These are phyloP conservation scores for Tricholoma bakamatsutake DNA, from an alignment of 768 basidiomycete species.

Conservation along the genomic window DNA sequence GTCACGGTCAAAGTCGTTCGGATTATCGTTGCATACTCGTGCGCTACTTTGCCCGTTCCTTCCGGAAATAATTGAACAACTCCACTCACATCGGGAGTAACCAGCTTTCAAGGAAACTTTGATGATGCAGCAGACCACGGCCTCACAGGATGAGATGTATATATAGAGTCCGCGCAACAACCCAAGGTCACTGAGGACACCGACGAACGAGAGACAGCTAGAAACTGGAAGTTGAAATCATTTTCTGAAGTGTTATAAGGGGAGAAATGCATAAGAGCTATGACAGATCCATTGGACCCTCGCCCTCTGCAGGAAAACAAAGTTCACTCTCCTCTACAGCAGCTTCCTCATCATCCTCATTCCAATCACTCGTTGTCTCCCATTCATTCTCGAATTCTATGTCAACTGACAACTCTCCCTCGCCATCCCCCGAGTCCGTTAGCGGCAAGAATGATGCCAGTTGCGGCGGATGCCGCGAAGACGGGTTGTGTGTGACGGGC, in stretches of 20 bases:
- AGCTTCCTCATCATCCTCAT: conserved; percentile 84
- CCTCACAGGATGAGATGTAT: too few relatives aligned
- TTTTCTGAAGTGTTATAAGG: not conserved
- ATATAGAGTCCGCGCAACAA: too few relatives aligned
- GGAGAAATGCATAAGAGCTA: conserved; percentile 5
- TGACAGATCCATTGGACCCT: conserved; percentile 38
- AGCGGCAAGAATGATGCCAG: conserved; percentile 60
- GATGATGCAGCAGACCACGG: too few relatives aligned
- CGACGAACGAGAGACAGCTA: too few relatives aligned
- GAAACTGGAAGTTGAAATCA: not conserved
- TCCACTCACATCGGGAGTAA: too few relatives aligned
- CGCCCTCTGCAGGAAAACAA: conserved; percentile 54
- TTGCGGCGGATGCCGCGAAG: conserved; percentile 35
- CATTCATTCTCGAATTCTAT: conserved; percentile 88
- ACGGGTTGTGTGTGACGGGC: conserved; percentile 51
- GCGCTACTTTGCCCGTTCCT: too few relatives aligned
- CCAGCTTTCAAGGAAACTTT: too few relatives aligned
- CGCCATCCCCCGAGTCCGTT: conserved; percentile 43
- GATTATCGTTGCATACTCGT: too few relatives aligned
- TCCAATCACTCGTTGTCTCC: conserved; percentile 89
- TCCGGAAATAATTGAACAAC: too few relatives aligned
- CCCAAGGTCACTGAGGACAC: too few relatives aligned
- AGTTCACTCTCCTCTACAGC: conserved; percentile 64
- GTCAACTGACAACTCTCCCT: conserved; percentile 60
- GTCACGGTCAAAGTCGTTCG: too few relatives aligned